Evolutionary conservation across 345 rosid genomes (phyloP), one percentile per base, ranked within the genome.

Genomic region (Salix exigua): DNA sequence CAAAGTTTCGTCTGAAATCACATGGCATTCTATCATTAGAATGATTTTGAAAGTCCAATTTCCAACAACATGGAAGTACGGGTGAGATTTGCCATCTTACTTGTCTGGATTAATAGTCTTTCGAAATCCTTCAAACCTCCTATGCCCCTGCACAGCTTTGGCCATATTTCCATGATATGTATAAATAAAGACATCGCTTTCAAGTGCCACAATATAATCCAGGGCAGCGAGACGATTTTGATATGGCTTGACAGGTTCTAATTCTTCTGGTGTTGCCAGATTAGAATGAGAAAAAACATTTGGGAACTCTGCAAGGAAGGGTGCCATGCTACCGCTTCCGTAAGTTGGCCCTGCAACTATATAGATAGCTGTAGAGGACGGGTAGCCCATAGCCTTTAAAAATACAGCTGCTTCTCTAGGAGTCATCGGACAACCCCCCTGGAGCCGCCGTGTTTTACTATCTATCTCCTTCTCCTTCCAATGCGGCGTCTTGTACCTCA

Each of bases 401-500:
- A 94, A 92, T 83, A 89, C 64, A 60, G 97, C 98, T 3, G 99
- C 99, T 83, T 96, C 99, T 85, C 97, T 88, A 0, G 99, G 98
- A 28, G 99, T 86, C 98, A 96, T 94, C 0, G 99, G 99, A 62
- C 99, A 96, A 12, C 99, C 97, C 17, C 98, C 99, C 70, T 91
- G 89, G 44, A 88, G 78, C 38, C 99, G 86, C 10, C 86, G 84
- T 70, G 86, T 92, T 46, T 16, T 53, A 61, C 99, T 84, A 51
- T 96, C 91, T 64, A 96, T 93, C 78, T 96, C 99, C 84, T 96
- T 96, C 88, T 92, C 98, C 87, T 96, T 94, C 99, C 99, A 96
- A 53, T 96, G 99, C 81, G 82, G 87, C 48, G 90, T 90, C 62
- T 63, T 84, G 74, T 91, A 91, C 79, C 99, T 89, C 99, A 94